Evolutionary conservation across 192 early-diverging fungal genomes (phyloP).

Genomic region (Entomortierella chlamydospora): DNA sequence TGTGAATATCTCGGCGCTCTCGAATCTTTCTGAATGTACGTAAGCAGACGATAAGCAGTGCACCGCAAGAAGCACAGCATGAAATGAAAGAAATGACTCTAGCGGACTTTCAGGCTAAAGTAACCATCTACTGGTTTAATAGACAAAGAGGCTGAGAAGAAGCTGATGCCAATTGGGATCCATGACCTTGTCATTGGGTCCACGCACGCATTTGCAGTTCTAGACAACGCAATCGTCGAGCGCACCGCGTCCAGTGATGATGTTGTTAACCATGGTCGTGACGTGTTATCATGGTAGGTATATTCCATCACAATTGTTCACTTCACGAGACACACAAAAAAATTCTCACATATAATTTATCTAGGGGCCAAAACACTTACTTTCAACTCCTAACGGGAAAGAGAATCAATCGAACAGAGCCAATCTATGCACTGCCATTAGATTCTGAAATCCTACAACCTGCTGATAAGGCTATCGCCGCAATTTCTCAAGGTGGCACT

Average conservation of each 20-base stretch:
- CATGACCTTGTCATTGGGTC: conserved; percentile 44
- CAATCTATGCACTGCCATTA: conserved; percentile 47
- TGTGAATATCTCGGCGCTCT: conserved; percentile 31
- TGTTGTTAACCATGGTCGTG: conserved; percentile 45
- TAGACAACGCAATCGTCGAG: conserved; percentile 52
- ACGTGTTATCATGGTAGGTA: conserved; percentile 51
- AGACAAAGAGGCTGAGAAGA: conserved; percentile 52
- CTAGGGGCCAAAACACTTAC: conserved; percentile 56
- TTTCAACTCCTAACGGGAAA: conserved; percentile 55
- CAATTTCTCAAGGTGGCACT: conserved; percentile 21
- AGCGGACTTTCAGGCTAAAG: conserved; percentile 1
- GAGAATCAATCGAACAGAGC: conserved; percentile 52
- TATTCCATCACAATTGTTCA: not conserved
- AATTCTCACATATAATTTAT: not conserved
- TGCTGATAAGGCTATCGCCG: conserved; percentile 29
- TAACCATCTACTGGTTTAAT: not conserved
- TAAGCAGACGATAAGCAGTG: no score
- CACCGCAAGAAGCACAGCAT: no score
- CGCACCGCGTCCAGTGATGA: not conserved
- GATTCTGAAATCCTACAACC: conserved; percentile 29
- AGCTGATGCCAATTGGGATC: conserved; percentile 53
- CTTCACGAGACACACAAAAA: not conserved
- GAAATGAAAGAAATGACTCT: not conserved
- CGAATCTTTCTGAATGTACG: conserved; percentile 48
- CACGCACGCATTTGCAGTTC: conserved; percentile 57